These are phyloP conservation scores for Carex arenaria DNA, from an alignment of 202 grass and related monocot genomes.

Conservation along the genomic window DNA sequence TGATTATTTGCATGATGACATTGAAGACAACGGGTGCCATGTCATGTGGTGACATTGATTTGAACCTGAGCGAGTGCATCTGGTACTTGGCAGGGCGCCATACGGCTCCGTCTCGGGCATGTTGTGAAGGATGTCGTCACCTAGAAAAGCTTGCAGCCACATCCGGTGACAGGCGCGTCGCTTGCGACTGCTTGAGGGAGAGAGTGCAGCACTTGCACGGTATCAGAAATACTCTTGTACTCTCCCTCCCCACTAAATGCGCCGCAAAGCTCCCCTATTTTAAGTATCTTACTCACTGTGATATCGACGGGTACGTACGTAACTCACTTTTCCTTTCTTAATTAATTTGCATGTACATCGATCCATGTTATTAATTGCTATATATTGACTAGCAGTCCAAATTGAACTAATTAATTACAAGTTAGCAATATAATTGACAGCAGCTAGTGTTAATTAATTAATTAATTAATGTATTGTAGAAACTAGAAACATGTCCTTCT, in stretches of 20 bases:
- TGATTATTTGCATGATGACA: neutral
- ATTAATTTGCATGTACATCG: neutral
- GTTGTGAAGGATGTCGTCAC: constrained; percentile 19
- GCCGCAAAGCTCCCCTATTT: constrained; percentile 1
- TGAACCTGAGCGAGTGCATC: constrained; percentile 22
- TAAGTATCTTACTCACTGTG: constrained; percentile 1
- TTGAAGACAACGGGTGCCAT: neutral
- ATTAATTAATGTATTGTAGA: too few species aligned
- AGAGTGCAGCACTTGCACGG: neutral
- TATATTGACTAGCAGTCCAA: neutral
- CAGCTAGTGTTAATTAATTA: too few species aligned
- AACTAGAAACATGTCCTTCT: neutral
- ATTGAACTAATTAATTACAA: too few species aligned
- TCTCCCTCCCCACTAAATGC: neutral
- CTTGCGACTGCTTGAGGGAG: constrained; percentile 26
- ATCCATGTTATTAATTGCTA: neutral
- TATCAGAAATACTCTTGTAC: neutral
- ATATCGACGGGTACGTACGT: too few species aligned
- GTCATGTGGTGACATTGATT: constrained; percentile 26
- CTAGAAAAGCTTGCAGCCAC: constrained; percentile 11
- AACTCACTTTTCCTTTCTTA: too few species aligned
- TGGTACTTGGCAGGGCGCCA: constrained; percentile 13
- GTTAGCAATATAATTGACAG: too few species aligned
- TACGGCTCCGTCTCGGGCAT: neutral
- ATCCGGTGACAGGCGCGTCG: constrained; percentile 3